Evolutionary conservation across 768 basidiomycete genomes (phyloP), one percentile per base, ranked within the genome.

Genomic region (Floccularia luteovirens): DNA sequence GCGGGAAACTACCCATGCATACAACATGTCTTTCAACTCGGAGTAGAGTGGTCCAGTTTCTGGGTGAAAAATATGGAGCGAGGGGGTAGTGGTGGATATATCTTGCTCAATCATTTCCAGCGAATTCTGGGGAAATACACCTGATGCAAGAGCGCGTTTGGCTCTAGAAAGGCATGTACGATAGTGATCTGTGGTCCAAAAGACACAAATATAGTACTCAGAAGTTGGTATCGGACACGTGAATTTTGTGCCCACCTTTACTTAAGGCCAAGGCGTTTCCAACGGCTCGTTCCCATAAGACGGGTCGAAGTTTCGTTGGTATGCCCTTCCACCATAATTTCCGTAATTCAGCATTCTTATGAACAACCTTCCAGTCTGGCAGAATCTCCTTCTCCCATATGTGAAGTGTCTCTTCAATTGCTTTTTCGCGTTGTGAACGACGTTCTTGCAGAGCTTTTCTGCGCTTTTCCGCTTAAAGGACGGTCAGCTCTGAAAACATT

Each of bases 301-400:
- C 56, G 3, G 85, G 82, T 23, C 91, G 75, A 40, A 90, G 59
- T 53, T 87, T 85, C 0, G 83, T 74, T 2, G 91, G 91, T 48
- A 92, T 86, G 2, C 91, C 91, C 22, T 69, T 69, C 90, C 90
- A 90, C 91, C 90, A 94, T 6, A 92, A 52, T 52, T 70, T 76
- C 23, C 82, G 74, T 38, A 91, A 61, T 7, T 59, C 59, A 0
- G 81, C 67, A 45, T 86, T 78, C 48, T 72, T 77, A 54, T 79
- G 55, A 5, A 90, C 84, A 17, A 75, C 70, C 36, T 72, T 77
- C 88, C 89, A 93, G 56, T 93, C 85, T 0, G 90, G 88, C 14
- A 85, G 51, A 42, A 94, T 82, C 11, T 77, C 72, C 41, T 70
- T 74, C 56, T 91, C 83, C 91, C 91, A 93, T 5, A 74, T 56